phyloP scores from a whole-genome alignment of 139 green algal species.

The Chlamydomonas eustigma region DNA sequence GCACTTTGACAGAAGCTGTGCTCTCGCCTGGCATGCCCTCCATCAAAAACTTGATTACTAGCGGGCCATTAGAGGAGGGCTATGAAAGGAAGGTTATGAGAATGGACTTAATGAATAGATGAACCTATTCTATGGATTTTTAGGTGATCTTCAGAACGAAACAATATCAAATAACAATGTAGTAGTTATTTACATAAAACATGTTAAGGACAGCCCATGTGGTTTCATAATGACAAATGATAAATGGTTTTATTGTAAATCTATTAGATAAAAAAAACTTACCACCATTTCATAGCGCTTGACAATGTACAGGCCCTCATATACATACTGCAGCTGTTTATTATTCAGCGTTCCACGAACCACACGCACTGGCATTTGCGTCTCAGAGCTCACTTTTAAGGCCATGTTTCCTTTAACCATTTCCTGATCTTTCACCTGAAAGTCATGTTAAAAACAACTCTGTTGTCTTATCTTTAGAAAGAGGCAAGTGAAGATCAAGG shows the following conservation, averaged over 20 bases:
- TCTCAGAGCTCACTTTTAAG: slow-evolving; percentile 24
- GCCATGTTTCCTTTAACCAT: slow-evolving; percentile 34
- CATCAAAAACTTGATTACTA: slow-evolving; percentile 52
- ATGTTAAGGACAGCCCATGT: too few species aligned
- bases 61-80: background rate
- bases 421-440: slow-evolving; percentile 1
- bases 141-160: too few species aligned
- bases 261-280: too few species aligned
- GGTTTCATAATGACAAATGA: too few species aligned
- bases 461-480: too few species aligned
- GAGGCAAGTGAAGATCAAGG: too few species aligned
- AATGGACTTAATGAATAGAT: too few species aligned
- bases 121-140: too few species aligned
- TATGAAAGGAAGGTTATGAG: background rate
- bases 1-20: slow-evolving; percentile 23
- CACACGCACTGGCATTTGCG: slow-evolving; percentile 49
- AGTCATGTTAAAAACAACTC: too few species aligned
- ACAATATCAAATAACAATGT: too few species aligned
- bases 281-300: slow-evolving; percentile 23
- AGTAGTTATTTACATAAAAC: too few species aligned
- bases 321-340: slow-evolving; percentile 33
- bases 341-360: slow-evolving; percentile 13
- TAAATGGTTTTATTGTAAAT: too few species aligned
- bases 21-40: slow-evolving; percentile 41
- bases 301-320: slow-evolving; percentile 62